Percentiles rank a stretch among this genome's conserved stretches.
These are phyloP conservation scores for Nemania sp. DNA, from an alignment of 2,329 filamentous ascomycete species.

Conservation along the genomic window DNA sequence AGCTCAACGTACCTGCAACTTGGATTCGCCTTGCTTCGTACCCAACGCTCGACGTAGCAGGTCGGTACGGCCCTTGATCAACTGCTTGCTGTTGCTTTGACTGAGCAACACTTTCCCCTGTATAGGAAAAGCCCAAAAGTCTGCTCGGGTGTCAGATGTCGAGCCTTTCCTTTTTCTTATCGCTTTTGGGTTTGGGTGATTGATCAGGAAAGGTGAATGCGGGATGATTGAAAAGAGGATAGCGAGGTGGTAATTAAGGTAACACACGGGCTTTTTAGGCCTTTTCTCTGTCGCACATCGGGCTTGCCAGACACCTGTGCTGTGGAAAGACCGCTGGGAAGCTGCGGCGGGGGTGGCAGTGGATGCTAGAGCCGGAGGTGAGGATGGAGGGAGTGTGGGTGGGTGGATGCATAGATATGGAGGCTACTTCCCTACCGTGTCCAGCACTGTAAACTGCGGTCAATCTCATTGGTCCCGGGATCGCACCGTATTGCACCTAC, in stretches of 20 bases:
- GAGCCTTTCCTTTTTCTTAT: slow-evolving; percentile 36
- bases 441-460: not conserved
- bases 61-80: slow-evolving; percentile 4
- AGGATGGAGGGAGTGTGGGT: slow-evolving; percentile 17
- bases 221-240: slow-evolving; percentile 56
- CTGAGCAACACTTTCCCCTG: slow-evolving; percentile 42
- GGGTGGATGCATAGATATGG: slow-evolving; percentile 24
- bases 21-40: too few relatives aligned
- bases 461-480: not conserved
- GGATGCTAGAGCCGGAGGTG: slow-evolving; percentile 23
- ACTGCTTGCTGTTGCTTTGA: slow-evolving; percentile 9
- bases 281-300: slow-evolving; percentile 44
- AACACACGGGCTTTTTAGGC: slow-evolving; percentile 48
- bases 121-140: slow-evolving; percentile 46
- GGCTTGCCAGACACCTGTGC: slow-evolving; percentile 42
- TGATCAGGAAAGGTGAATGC: slow-evolving; percentile 54
- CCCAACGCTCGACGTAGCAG: not conserved
- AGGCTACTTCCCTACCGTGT: slow-evolving; percentile 8
- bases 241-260: slow-evolving; percentile 49
- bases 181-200: slow-evolving; percentile 47
- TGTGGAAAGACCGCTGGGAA: slow-evolving; percentile 43
- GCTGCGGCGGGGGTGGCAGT: slow-evolving; percentile 30
- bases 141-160: slow-evolving; percentile 29
- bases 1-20: slow-evolving; percentile 4
- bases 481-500: too few relatives aligned